Evolutionary conservation across 257 asterid genomes (phyloP), one percentile per base, ranked within the genome.

Genomic region (Avicennia marina): DNA sequence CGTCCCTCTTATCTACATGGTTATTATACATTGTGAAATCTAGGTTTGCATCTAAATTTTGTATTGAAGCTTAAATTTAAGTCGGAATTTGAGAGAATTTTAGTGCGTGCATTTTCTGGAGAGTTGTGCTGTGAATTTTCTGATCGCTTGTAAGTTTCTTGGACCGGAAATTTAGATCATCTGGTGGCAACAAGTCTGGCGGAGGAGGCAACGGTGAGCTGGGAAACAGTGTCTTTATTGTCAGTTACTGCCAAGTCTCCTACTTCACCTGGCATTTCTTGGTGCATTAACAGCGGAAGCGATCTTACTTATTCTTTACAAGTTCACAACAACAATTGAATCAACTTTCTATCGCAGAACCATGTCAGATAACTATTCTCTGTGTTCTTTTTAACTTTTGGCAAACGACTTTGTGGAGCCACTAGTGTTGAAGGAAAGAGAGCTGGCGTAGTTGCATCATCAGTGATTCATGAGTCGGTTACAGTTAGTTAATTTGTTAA

Each of bases 221-320:
- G 84, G 69, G 87, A 82, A 66, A 64, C 89, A 17, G 77, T 90
- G 62, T 59, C 83, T 21, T 61, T 86, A 8, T 73, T 82, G 6
- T 75, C 93, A 1, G 62, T 64, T 48, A 72, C 67, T 41, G 63
- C 71, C 62, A 82, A 87, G 64, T 40, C 87, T 48, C 75, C 89
- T 6, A 84, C 89, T 62, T 74, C 98, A 20, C 91, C 96, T 34
- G 81, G 89, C 96, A 2, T 76, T 90, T 51, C 56, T 87, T 58
- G 98, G 98, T 56, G 96, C 86, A 51, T 15, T 90, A 53, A 57
- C 89, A 7, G 98, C 98, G 1, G 98, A 87, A 22, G 83, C 73
- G 16, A 72, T 87, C 16, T 79, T 95, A 0, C 51, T 85, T 17
- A 58, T 90, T 64, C 94, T 87, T 31, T 90, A 78, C 83, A 87